Base-by-base conservation (phyloP, 345 rosid genomes). In the Camelina sativa region DNA sequence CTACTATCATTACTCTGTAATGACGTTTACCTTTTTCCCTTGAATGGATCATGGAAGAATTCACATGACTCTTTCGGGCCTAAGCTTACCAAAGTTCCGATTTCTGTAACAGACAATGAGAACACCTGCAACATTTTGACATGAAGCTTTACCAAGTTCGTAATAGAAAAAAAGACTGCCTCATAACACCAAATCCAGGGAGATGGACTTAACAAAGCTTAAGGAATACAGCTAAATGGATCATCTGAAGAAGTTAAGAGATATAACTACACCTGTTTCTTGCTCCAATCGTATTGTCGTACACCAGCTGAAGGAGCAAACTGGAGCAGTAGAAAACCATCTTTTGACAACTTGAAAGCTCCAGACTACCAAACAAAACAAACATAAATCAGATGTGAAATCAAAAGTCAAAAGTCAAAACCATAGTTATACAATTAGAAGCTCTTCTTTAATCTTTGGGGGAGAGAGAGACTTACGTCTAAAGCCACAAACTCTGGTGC, bases 241-340 rank as follows among this genome's bases (percentile, higher is more conserved):
- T 55, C 72, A 65, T 32, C 38, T 55, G 28, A 52, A 40, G 37
- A 34, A 34, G 46, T 41, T 41, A 41, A 28, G 0, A 48, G 62
- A 30, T 63, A 5, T 46, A 7, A 48, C n/a, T 44, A 52, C 35
- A 78, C 98, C 97, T 91, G 99, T 87, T 95, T 95, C 78, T 79
- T 84, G 73, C 86, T 85, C 99, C 97, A 95, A 80, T 95, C 99
- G 73, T 95, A 95, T 20, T 83, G 86, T 10, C 97, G 87, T 10
- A 81, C 81, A 71, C 90, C 89, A 1, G 87, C 85, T 0, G 97
- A 84, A 63, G 97, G 99, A 10, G 99, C 97, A 74, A 95, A 95
- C 76, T 95, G 92, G 37, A 92, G 88, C 75, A 86, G 66, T 62
- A 88, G 66, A 65, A 76, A 85, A 53, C 97, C 97, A 35, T 91